Base-by-base conservation (phyloP, 208 protist genomes). In the Crithidia brevicula region DNA sequence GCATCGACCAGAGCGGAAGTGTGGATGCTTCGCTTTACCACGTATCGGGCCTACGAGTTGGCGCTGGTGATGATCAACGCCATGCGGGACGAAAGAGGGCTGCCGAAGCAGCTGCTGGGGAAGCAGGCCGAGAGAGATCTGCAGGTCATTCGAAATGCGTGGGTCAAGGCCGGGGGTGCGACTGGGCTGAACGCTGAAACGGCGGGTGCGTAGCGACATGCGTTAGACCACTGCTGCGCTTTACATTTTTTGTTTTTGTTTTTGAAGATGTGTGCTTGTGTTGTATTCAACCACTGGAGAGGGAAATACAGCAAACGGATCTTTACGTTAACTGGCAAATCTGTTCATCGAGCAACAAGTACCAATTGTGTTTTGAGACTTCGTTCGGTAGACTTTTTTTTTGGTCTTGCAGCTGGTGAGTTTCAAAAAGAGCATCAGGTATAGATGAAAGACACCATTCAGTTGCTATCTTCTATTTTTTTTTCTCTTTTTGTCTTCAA, bases 21-120 rank as follows among this genome's bases (percentile, higher is more conserved):
- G 22, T 62, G 56, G 56, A 62, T 62, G 56, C 18, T 62, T 7
- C 56, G 38, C 40, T 62, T 62, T 22, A 62, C 56, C 22, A 36
- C 56, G 9, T 50, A 49, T 18, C 56, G 49, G 38, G 28, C 56
- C 22, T 62, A 62, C 56, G 56, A 49, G 25, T 25, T 62, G 13
- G 34, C 40, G 5, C 56, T 62, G n/a, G 9, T 25, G 25, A 33
- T 62, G 5, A 47, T 62, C 15, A 4, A 13, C 7, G 38, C 56
- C 13, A 62, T 62, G 36, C 42, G 15, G 16, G 3, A 20, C 25
- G 56, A 13, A 36, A 49, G 30, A 7, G 56, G 34, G 25, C 36
- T 50, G 27, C 40, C 7, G 25, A 31, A 31, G 25, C 38, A 47
- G 10, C 56, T 62, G 23, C 40, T 62, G 25, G 27, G 22, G 1